Percentiles rank a stretch among this genome's conserved stretches.
Evolutionary conservation across 108 stramenopile species (phyloP).

Genomic region (Halocafeteria seosinensis): DNA sequence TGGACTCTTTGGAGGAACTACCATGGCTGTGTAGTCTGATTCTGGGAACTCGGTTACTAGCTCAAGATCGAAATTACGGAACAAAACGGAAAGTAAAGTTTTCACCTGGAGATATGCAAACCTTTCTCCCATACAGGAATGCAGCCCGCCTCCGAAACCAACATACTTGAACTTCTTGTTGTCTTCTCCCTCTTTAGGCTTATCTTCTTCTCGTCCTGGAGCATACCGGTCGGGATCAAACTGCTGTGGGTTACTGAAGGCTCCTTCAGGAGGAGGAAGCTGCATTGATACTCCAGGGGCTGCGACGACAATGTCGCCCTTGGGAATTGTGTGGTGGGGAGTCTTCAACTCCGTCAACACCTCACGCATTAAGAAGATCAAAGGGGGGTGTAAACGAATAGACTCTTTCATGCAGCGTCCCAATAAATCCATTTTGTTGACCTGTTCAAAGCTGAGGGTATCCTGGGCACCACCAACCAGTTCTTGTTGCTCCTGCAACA

Average conservation of each 20-base stretch:
- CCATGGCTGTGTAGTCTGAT: constrained; percentile 87
- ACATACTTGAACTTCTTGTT: constrained; percentile 45
- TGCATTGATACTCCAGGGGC: constrained; percentile 77
- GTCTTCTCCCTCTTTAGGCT: too few relatives aligned
- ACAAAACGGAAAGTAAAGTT: constrained; percentile 78
- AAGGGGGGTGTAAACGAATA: constrained; percentile 81
- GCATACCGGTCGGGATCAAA: constrained; percentile 95
- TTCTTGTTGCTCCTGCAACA: constrained; percentile 56
- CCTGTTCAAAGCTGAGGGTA: constrained; percentile 1
- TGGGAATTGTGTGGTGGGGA: constrained; percentile 53
- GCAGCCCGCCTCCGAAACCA: constrained; percentile 94
- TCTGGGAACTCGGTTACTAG: constrained; percentile 54
- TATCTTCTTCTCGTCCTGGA: constrained; percentile 78
- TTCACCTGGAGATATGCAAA: constrained; percentile 96
- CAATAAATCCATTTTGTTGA: constrained; percentile 57
- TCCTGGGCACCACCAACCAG: not conserved
- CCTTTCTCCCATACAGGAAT: constrained; percentile 95
- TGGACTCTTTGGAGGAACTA: constrained; percentile 33
- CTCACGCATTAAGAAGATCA: constrained; percentile 87
- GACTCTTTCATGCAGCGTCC: constrained; percentile 86
- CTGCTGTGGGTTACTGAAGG: constrained; percentile 64
- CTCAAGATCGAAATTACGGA: constrained; percentile 75
- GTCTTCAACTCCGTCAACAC: constrained; percentile 49
- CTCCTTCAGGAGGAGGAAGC: constrained; percentile 35
- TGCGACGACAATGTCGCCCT: constrained; percentile 73